Evolutionary conservation across 2,329 filamentous ascomycete species (phyloP), one percentile per base, ranked within the genome.

Genomic region (Cercospora zeina): DNA sequence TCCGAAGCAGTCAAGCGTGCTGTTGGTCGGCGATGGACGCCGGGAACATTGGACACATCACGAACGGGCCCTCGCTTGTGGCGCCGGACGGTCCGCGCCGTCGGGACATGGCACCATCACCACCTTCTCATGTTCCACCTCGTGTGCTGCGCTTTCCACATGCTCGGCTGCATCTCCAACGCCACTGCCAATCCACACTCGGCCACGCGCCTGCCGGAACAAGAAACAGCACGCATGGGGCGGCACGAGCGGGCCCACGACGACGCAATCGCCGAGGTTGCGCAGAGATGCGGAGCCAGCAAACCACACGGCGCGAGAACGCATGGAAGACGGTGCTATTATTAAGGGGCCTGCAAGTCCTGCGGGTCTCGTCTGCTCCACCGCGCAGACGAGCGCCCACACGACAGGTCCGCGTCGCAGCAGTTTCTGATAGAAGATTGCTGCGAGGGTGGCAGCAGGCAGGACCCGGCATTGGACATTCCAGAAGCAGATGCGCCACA

Each of bases 381-480:
- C 64, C 49, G 14, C 7, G 49, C 42, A 34, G 50, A 61, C 58
- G 62, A 49, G 59, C 56, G 54, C 9, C 30, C 57, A 57, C 59
- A 54, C 63, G 47, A 54, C 42, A 59, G 33, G 33, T 19, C 19
- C 60, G 60, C 59, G 37, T 59, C 56, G 63, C 58, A 55, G 60
- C 54, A 53, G 63, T 62, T 60, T 65, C 59, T 65, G 63, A 65
- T 62, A 61, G 45, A 61, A 55, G 37, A 55, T 34, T 58, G 54
- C n/a, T 54, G n/a, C 51, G n/a, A 54, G 47, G 27, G 19, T 45
- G 42, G n/a, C n/a, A n/a, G n/a, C 54, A 59, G 56, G 51, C 59
- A 47, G 21, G 16, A 53, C 55, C 56, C 42, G 55, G 60, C 54
- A 33, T 47, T 24, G 33, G 58, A 54, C 63, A 61, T 57, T 57